Base-by-base conservation (phyloP, 1,139 yeast species). In the Meyerozyma sp. region DNA sequence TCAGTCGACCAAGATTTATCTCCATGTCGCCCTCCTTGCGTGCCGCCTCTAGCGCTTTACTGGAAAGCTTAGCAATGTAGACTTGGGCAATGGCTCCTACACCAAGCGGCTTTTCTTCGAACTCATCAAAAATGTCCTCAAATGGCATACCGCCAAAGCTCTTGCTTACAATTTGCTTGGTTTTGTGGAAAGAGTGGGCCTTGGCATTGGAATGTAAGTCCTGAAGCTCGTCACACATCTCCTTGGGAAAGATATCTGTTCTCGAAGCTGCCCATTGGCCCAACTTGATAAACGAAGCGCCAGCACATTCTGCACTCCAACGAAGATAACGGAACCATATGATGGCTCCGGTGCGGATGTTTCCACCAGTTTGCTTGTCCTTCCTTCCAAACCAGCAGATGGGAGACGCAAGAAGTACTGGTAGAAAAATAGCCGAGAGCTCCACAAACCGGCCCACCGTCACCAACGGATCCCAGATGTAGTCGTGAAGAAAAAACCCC, bases 221-320 rank as follows among this genome's bases (percentile, higher is more conserved):
- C 3, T 89, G 79, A 55, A 93, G 66, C 57, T 87, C 93, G 21
- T 78, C 78, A 62, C 98, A 93, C 63, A 93, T 66, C 40, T 78
- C 88, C 42, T 69, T 70, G 2, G 96, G 85, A 64, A 93, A 91
- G 36, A 93, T 86, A 63, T 93, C 99, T 0, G 96, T 87, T 65
- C 99, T 77, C n/a, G 96, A 86, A 3, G 98, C 98, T 0, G 98
- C 98, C 99, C 99, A 93, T 69, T 94, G 98, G 4, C 98, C 98
- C 49, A 93, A 74, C 63, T 93, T 93, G 49, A 93, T 88, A 62
- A 93, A 93, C 6, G 96, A 84, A 2, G 98, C 96, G 1, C 98
- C 98, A 0, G 96, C 96, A 26, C 72, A 51, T 60, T 93, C 96
- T 49, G 94, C 81, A 1, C 86, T 70, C 66, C 79, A 68, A 42